Conservation (phyloP, 1,284 basidiomycete species). For the Neolentinus lepideus region DNA sequence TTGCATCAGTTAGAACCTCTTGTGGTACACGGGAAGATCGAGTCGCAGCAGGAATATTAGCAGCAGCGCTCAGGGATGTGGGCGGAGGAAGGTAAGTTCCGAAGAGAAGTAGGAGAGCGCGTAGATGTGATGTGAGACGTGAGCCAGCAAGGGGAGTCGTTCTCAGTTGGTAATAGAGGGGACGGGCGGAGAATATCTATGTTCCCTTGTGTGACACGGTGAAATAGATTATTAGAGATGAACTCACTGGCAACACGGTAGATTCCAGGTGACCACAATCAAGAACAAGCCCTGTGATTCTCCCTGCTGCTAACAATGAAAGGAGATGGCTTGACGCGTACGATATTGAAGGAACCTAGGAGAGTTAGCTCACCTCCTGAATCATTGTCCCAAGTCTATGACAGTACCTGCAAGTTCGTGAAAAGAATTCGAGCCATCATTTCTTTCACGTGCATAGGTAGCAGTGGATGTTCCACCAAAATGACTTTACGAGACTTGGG, state of each 20-base stretch:
- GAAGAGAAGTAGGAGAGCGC: conserved; percentile 72
- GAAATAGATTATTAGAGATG: background rate
- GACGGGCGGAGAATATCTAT: conserved; percentile 85
- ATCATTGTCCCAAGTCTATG: background rate
- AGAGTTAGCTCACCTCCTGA: background rate
- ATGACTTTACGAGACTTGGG: conserved; percentile 92
- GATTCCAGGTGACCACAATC: conserved; percentile 92
- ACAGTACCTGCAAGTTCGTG: conserved; percentile 77
- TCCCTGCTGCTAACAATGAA: conserved; percentile 77
- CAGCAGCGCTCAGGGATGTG: conserved; percentile 53
- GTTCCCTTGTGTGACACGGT: conserved; percentile 4
- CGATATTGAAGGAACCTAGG: conserved; percentile 84
- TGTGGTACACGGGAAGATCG: conserved; percentile 62
- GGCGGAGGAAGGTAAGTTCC: conserved; percentile 78
- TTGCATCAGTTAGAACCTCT: conserved; percentile 63
- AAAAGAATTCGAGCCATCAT: conserved; percentile 84
- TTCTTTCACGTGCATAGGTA: conserved; percentile 85
- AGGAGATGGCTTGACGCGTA: conserved; percentile 87
- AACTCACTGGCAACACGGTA: conserved; percentile 75
- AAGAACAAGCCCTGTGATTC: conserved; percentile 88
- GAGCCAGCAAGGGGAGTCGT: conserved; percentile 81
- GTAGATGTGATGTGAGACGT: conserved; percentile 68
- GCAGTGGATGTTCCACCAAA: conserved; percentile 82
- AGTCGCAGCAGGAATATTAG: conserved; percentile 54
- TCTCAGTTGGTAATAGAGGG: conserved; percentile 73